Percentiles rank a stretch among this genome's conserved stretches.
phyloP scores from a whole-genome alignment of 1,139 yeast genomes.

The Blastobotrys indianensis region DNA sequence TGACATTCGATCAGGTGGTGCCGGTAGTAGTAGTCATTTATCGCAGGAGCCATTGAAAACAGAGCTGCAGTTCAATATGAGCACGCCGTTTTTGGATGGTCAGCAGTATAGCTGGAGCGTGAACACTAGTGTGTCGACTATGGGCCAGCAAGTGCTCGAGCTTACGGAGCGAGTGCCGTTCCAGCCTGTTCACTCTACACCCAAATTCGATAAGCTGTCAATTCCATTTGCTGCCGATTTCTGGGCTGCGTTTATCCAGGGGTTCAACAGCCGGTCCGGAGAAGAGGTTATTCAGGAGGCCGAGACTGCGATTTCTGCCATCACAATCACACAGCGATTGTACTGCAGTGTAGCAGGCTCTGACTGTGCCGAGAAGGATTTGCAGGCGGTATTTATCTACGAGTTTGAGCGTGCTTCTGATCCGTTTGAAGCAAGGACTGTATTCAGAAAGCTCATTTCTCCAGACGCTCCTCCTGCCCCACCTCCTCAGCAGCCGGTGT shows the following conservation, averaged over 20 bases:
- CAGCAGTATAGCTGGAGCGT: constrained; percentile 27
- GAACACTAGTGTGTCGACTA: constrained; percentile 29
- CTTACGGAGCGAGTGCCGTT: constrained; percentile 28
- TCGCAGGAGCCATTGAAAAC: constrained; percentile 19
- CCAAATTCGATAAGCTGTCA: constrained; percentile 29
- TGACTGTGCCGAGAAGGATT: constrained; percentile 17
- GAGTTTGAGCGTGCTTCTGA: constrained; percentile 35
- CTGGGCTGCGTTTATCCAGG: constrained; percentile 36
- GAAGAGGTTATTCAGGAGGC: constrained; percentile 21
- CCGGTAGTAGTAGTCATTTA: not conserved
- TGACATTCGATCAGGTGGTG: constrained; percentile 17
- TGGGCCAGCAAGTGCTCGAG: constrained; percentile 31
- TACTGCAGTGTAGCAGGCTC: constrained; percentile 17
- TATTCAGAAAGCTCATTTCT: constrained; percentile 29
- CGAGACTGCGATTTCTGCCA: constrained; percentile 32
- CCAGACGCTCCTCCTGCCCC: constrained; percentile 10
- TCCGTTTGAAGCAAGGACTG: constrained; percentile 33
- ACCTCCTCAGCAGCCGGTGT: constrained; percentile 10
- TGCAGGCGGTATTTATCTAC: constrained; percentile 31
- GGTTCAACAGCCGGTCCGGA: constrained; percentile 22
- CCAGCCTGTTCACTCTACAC: constrained; percentile 24
- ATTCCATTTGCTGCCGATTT: constrained; percentile 37
- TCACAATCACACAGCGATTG: constrained; percentile 34
- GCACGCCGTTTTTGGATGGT: constrained; percentile 8
- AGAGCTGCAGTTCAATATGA: constrained; percentile 25